Percentiles rank a stretch among this genome's conserved stretches.
These are phyloP conservation scores for Lentithecium fluviatile DNA, from an alignment of 495 filamentous ascomycete species.

Conservation along the genomic window DNA sequence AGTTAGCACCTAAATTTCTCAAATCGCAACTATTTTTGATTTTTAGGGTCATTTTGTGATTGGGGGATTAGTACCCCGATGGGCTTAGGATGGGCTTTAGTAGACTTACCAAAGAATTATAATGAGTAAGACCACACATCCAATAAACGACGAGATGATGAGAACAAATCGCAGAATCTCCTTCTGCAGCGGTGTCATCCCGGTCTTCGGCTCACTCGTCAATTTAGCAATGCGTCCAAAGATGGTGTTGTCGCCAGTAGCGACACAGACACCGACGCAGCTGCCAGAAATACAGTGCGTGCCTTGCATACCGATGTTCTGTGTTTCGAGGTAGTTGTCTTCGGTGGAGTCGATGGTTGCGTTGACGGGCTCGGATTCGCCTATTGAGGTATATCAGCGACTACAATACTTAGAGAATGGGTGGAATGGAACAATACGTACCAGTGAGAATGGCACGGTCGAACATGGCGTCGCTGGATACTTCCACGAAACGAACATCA, in stretches of 20 bases:
- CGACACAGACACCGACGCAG: slow-evolving; percentile 62
- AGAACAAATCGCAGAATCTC: slow-evolving; percentile 67
- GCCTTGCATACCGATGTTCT: slow-evolving; percentile 70
- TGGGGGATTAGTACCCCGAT: too few relatives aligned
- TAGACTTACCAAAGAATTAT: slow-evolving; percentile 59
- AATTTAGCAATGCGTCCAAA: slow-evolving; percentile 69
- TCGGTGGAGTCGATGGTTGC: slow-evolving; percentile 62
- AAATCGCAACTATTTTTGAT: background rate
- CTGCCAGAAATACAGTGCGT: slow-evolving; percentile 66
- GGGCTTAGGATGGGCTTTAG: too few relatives aligned
- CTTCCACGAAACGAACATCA: slow-evolving; percentile 64
- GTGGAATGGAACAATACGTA: slow-evolving; percentile 28
- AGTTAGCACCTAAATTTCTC: too few relatives aligned
- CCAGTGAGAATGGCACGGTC: slow-evolving; percentile 71
- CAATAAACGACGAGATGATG: slow-evolving; percentile 58
- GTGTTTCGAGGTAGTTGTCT: slow-evolving; percentile 71
- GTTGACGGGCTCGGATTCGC: slow-evolving; percentile 62
- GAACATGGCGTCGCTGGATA: slow-evolving; percentile 66
- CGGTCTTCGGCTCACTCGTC: slow-evolving; percentile 60
- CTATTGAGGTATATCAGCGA: slow-evolving; percentile 30
- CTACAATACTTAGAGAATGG: too few relatives aligned
- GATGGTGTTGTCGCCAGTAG: slow-evolving; percentile 59
- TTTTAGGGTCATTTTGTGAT: too few relatives aligned
- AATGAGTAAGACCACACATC: slow-evolving; percentile 55
- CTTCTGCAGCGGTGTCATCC: slow-evolving; percentile 63